A percentile compares a stretch with the other conserved stretches of the same genome.
These are phyloP conservation scores for Venturia oleaginea DNA, from an alignment of 2,329 filamentous ascomycete species.

Conservation along the genomic window DNA sequence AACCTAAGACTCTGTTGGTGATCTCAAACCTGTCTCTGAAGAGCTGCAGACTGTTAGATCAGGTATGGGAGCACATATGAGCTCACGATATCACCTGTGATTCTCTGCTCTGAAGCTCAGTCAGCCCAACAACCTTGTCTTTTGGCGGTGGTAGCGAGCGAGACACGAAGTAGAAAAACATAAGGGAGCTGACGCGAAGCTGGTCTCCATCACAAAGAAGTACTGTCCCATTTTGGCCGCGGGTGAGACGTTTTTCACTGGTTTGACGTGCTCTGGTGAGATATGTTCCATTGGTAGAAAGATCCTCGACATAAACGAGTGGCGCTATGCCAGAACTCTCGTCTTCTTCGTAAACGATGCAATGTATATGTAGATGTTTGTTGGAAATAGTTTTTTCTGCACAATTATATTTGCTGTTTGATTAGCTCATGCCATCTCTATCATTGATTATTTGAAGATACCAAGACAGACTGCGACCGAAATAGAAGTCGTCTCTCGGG, in stretches of 20 bases:
- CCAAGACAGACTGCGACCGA: constrained; percentile 21
- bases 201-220: constrained; percentile 37
- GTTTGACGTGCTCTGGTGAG: constrained; percentile 16
- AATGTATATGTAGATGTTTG: constrained; percentile 37
- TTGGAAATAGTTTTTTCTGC: constrained; percentile 33
- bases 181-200: constrained; percentile 22
- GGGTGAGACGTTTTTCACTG: constrained; percentile 2
- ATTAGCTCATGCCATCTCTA: background rate
- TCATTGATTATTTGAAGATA: background rate
- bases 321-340: constrained; percentile 28
- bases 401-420: constrained; percentile 8
- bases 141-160: background rate
- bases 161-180: constrained; percentile 5
- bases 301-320: constrained; percentile 38
- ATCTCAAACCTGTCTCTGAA: constrained; percentile 43
- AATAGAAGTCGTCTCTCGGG: constrained; percentile 16
- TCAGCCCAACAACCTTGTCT: background rate
- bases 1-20: constrained; percentile 42
- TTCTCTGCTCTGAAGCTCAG: constrained; percentile 17
- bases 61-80: background rate
- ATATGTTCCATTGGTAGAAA: constrained; percentile 36
- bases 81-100: constrained; percentile 8
- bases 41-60: constrained; percentile 23
- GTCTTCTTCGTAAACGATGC: constrained; percentile 36
- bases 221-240: constrained; percentile 23